Evolutionary conservation across 805 yeast genomes (phyloP).

Genomic region (Metschnikowia gruessii): DNA sequence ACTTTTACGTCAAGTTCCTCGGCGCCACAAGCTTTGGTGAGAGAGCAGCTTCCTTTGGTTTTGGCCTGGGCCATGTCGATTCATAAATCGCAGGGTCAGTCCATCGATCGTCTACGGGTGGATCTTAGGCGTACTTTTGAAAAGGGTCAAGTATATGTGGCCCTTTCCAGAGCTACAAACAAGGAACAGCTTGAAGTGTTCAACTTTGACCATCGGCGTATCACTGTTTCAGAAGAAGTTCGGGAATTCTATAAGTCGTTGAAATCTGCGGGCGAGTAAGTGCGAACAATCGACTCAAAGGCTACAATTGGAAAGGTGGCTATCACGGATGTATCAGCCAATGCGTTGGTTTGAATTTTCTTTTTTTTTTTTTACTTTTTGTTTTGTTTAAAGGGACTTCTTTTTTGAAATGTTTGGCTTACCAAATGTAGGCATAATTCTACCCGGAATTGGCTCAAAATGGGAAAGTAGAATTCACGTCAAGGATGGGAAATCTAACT

Average conservation of each 20-base stretch:
- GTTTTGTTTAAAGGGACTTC: no score
- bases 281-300: background rate
- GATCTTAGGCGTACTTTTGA: conserved; percentile 78
- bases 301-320: background rate
- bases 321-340: no score
- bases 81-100: conserved; percentile 95
- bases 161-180: conserved; percentile 82
- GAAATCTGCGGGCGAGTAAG: conserved; percentile 5
- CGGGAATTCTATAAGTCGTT: conserved; percentile 61
- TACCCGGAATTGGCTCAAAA: no score
- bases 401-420: no score
- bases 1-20: background rate
- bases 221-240: conserved; percentile 70
- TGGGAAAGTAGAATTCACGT: no score
- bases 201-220: conserved; percentile 62
- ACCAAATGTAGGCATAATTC: no score
- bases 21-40: conserved; percentile 6
- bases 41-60: conserved; percentile 73
- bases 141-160: conserved; percentile 95
- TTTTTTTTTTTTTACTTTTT: no score
- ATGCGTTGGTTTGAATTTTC: no score
- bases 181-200: conserved; percentile 79
- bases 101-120: conserved; percentile 71
- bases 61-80: conserved; percentile 97
- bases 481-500: no score